Evolutionary conservation across 164 flowering plant genomes (phyloP).

Genomic region (Platanus orientalis): DNA sequence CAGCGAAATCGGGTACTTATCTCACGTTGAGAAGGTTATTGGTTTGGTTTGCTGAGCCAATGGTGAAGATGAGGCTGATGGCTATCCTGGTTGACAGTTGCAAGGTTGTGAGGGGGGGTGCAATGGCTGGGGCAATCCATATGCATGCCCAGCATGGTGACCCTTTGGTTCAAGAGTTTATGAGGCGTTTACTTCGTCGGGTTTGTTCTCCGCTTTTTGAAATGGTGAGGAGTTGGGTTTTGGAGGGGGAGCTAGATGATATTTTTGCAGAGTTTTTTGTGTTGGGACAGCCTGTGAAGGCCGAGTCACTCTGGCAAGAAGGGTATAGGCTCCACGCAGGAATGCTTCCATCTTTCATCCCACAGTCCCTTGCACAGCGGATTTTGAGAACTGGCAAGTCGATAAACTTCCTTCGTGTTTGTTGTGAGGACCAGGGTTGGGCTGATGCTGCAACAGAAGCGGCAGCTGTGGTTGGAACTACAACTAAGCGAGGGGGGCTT

Average conservation of each 20-base stretch:
- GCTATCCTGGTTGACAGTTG: constrained; percentile 94
- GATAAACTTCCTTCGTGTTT: constrained; percentile 91
- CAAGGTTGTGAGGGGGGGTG: constrained; percentile 81
- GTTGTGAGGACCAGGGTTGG: constrained; percentile 98
- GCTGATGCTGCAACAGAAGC: constrained; percentile 88
- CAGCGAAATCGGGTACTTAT: constrained; percentile 59
- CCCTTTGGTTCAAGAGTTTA: constrained; percentile 84
- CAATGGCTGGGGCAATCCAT: constrained; percentile 98
- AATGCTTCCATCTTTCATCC: constrained; percentile 92
- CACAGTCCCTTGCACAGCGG: constrained; percentile 78
- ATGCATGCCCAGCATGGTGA: constrained; percentile 95
- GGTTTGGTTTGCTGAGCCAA: constrained; percentile 96
- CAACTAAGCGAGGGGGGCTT: constrained; percentile 79
- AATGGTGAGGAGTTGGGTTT: constrained; percentile 99
- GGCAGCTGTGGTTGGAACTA: constrained; percentile 84
- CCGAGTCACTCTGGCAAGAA: constrained; percentile 96
- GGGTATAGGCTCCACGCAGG: constrained; percentile 77
- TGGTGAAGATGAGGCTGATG: constrained; percentile 95
- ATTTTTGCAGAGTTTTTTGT: constrained; percentile 85
- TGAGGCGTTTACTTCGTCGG: constrained; percentile 72
- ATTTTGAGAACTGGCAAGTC: constrained; percentile 96
- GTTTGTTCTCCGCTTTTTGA: constrained; percentile 97
- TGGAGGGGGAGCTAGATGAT: constrained; percentile 98
- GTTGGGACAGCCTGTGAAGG: constrained; percentile 84
- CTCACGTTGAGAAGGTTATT: constrained; percentile 83